These are phyloP conservation scores for Backusella liffmaniae DNA, from an alignment of 192 early-diverging fungal genomes.

Conservation along the genomic window DNA sequence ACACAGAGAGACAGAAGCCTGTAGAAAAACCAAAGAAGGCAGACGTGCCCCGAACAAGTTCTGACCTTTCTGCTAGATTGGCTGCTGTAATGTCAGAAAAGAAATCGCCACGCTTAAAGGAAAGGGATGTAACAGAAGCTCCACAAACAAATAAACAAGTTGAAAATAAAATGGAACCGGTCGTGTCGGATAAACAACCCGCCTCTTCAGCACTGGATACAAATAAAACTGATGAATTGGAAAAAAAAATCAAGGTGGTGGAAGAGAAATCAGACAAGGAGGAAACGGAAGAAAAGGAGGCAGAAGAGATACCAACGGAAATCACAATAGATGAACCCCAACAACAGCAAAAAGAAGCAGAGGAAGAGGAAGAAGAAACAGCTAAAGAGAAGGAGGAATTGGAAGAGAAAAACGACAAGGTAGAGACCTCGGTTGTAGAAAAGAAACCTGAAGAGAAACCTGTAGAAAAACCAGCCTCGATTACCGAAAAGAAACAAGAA, in stretches of 20 bases:
- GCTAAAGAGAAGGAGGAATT: neutral
- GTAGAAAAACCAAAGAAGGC: neutral
- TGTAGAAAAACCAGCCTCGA: neutral
- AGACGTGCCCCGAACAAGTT: conserved; percentile 33
- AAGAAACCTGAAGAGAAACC: neutral
- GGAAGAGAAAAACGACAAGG: neutral
- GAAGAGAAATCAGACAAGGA: neutral
- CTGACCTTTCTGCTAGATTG: conserved; percentile 43
- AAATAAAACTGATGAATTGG: neutral
- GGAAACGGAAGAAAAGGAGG: neutral
- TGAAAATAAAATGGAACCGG: neutral
- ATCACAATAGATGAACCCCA: neutral
- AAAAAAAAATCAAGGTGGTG: neutral
- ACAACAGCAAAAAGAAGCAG: neutral
- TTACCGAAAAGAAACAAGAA: neutral
- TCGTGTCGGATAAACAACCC: neutral
- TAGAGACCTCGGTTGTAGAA: neutral
- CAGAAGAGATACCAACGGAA: neutral
- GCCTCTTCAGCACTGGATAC: neutral
- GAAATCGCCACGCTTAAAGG: neutral
- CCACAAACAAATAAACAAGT: neutral
- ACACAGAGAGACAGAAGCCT: neutral
- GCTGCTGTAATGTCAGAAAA: conserved; percentile 49
- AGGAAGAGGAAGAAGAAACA: neutral
- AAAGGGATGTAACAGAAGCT: neutral